Evolutionary conservation across 768 basidiomycete genomes (phyloP), one percentile per base, ranked within the genome.

Genomic region (Russula compacta): DNA sequence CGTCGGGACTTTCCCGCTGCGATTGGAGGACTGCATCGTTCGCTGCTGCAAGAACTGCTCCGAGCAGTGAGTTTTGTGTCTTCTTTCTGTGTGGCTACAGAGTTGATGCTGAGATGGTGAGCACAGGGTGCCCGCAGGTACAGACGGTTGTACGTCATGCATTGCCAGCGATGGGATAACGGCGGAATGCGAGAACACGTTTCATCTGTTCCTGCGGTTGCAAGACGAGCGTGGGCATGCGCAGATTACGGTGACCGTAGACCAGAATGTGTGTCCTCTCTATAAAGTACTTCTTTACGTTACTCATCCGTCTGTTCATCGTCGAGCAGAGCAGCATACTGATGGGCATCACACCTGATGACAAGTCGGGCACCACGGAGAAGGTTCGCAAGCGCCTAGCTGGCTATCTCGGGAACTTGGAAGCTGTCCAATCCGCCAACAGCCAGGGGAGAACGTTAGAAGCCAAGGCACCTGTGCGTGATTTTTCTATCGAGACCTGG

Each of bases 401-500:
- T 2, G 43, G 39, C n/a, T 66, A 61, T 11, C 56, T 66, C 14
- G 64, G 66, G 19, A 65, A 66, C 35, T 5, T 65, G 14, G 59
- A 58, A n/a, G 60, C 46, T 1, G 58, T 60, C 10, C 63, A 66
- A 48, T 32, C 21, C 15, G 65, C 55, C 2, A 56, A 36, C 39
- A 53, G 53, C 38, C 40, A 44, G 11, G 63, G 64, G 29, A 44
- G 47, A n/a, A 53, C 43, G 11, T 6, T 64, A 11, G 43, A 21
- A 6, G 43, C 36, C 21, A 35, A 32, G 15, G 57, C 47, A 5
- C 48, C 54, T 5, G 53, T 60, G 14, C 50, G 55, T 6, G 66
- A 66, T 14, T 65, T 49, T 19, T 51, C 64, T 14, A 44, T 66
- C 10, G 56, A 64, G 35, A 65, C 64, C 36, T 66, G 66, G 66